A percentile compares a stretch with the other conserved stretches of the same genome.
These are phyloP conservation scores for Puya raimondii DNA, from an alignment of 176 grass and related monocot genomes.

Conservation along the genomic window DNA sequence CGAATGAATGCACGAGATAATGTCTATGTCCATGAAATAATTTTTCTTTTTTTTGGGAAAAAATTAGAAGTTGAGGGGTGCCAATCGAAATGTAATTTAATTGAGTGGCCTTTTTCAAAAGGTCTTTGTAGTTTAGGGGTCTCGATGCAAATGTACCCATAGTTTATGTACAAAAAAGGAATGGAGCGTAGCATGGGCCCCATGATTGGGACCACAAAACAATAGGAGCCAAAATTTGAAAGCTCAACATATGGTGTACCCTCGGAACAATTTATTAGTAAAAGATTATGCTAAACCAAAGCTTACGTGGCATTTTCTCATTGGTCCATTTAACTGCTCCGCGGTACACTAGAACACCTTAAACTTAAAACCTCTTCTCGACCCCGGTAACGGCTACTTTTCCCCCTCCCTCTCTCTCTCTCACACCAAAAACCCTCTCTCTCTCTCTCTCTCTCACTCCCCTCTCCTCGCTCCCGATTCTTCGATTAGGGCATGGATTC, in stretches of 20 bases:
- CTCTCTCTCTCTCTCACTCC: background rate
- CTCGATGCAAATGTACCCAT: no score
- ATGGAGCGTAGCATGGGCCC: no score
- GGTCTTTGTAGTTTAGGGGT: no score
- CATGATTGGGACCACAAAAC: no score
- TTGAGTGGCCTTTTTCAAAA: no score
- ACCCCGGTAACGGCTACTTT: background rate
- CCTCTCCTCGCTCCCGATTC: background rate
- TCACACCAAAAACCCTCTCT: background rate
- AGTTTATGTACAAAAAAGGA: no score
- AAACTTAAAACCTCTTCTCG: background rate
- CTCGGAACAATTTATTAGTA: background rate
- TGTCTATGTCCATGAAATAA: no score
- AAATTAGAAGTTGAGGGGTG: no score
- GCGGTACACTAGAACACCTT: background rate
- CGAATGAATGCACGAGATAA: no score
- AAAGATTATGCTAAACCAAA: background rate
- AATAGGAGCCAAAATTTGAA: background rate
- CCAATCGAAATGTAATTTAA: no score
- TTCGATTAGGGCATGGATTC: background rate
- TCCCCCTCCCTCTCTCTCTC: background rate
- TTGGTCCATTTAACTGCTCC: background rate
- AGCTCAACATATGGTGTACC: background rate
- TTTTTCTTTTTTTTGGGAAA: no score
- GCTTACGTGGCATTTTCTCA: background rate